phyloP scores from a whole-genome alignment of 1,284 basidiomycete genomes.

The Leucoagaricus sp. region DNA sequence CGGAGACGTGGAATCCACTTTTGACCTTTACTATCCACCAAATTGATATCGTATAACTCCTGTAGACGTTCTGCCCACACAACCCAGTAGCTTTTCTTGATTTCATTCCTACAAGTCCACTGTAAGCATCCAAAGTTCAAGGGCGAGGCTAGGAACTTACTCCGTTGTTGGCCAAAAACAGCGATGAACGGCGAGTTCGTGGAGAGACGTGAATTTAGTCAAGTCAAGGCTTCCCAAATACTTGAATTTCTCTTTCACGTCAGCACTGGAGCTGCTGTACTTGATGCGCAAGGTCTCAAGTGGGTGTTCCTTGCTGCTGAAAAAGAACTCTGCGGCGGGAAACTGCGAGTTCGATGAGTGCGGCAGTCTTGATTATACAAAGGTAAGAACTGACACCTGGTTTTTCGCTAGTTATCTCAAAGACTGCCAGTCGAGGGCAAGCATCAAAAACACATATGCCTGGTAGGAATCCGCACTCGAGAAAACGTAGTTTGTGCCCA shows the following conservation, averaged over 20 bases:
- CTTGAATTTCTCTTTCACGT: conserved; percentile 7
- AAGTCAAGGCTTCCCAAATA: conserved; percentile 7
- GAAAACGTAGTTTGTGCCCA: conserved; percentile 3
- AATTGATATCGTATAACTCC: not conserved
- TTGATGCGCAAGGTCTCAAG: not conserved
- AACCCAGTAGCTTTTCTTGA: conserved; percentile 9
- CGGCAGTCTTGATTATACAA: not conserved
- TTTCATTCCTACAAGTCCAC: not conserved
- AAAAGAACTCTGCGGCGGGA: conserved; percentile 8
- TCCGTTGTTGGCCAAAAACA: conserved; percentile 10
- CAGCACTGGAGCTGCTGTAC: not conserved
- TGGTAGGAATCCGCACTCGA: conserved; percentile 10
- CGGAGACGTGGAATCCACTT: conserved; percentile 11
- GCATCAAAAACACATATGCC: conserved; percentile 4
- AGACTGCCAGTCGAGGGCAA: not conserved
- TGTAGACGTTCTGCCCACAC: conserved; percentile 11
- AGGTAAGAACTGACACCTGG: not conserved
- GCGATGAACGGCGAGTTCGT: not conserved
- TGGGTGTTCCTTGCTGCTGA: conserved; percentile 6
- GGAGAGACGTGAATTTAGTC: conserved; percentile 10
- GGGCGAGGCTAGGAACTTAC: conserved; percentile 4
- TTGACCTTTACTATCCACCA: not conserved
- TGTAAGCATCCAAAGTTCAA: no score
- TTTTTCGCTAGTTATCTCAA: conserved; percentile 4
- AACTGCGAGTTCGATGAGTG: not conserved